Evolutionary conservation across 305 asterid species (phyloP).

Genomic region (Fraxinus platypoda): DNA sequence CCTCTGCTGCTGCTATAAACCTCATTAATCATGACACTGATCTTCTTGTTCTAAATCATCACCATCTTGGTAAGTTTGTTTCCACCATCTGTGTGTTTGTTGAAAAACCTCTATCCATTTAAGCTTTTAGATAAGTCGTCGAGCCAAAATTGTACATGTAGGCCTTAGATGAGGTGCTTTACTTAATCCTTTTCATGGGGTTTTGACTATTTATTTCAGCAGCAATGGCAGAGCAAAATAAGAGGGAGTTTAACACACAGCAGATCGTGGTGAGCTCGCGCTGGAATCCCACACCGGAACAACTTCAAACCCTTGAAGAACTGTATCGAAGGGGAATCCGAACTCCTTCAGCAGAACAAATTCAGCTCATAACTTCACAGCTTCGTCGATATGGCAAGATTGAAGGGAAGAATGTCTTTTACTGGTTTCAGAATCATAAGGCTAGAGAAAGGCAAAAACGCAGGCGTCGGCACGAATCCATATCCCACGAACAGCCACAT

Average conservation of each 20-base stretch:
- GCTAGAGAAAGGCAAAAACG: constrained; percentile 90
- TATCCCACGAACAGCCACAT: constrained; percentile 33
- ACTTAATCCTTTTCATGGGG: not conserved
- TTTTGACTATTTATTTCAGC: constrained; percentile 17
- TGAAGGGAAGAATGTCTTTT: constrained; percentile 93
- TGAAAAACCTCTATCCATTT: not conserved
- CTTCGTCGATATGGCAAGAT: constrained; percentile 79
- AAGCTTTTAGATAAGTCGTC: not conserved
- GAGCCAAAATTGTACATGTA: not conserved
- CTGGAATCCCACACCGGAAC: constrained; percentile 98
- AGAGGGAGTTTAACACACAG: constrained; percentile 54
- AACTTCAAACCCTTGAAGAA: constrained; percentile 79
- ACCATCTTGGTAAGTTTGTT: constrained; percentile 38
- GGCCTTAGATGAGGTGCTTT: not conserved
- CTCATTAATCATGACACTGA: constrained; percentile 39
- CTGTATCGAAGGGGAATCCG: constrained; percentile 73
- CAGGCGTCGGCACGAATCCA: constrained; percentile 66
- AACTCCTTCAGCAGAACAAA: constrained; percentile 87
- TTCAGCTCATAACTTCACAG: constrained; percentile 83
- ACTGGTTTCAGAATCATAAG: constrained; percentile 97
- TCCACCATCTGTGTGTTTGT: not conserved
- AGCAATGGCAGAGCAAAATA: constrained; percentile 60
- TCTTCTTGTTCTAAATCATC: constrained; percentile 56
- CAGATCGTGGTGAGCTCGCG: constrained; percentile 91
- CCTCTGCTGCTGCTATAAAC: constrained; percentile 25